phyloP scores from a whole-genome alignment of 495 filamentous ascomycete genomes.

The Hyaloscypha hepaticicola region DNA sequence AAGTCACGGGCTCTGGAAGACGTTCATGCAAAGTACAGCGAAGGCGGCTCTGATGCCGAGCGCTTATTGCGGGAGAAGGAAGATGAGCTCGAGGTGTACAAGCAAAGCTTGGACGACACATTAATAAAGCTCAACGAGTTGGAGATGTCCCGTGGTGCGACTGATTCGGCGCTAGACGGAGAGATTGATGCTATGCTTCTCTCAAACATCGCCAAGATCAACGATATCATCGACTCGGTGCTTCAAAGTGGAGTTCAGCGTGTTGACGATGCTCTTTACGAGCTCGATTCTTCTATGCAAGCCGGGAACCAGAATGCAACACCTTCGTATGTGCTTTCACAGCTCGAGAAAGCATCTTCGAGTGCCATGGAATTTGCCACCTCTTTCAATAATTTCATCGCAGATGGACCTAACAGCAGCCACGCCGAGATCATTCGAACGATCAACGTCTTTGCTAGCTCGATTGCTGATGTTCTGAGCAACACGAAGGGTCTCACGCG shows the following conservation, averaged over 20 bases:
- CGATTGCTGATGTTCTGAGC: conserved; percentile 88
- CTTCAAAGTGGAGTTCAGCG: conserved; percentile 90
- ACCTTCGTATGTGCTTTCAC: conserved; percentile 91
- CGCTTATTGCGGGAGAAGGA: conserved; percentile 85
- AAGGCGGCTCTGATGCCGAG: conserved; percentile 83
- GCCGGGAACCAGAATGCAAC: conserved; percentile 98
- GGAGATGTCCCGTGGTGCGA: conserved; percentile 63
- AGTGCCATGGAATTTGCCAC: conserved; percentile 96
- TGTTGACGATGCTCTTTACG: conserved; percentile 95
- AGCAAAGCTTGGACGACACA: conserved; percentile 95
- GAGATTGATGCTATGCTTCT: conserved; percentile 87
- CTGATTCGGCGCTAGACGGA: conserved; percentile 79
- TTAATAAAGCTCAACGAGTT: conserved; percentile 88
- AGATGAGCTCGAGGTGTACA: conserved; percentile 95
- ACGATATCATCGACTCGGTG: conserved; percentile 97
- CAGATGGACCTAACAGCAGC: conserved; percentile 90
- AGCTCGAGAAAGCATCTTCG: conserved; percentile 94
- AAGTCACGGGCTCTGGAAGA: conserved; percentile 92
- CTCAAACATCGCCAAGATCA: conserved; percentile 85
- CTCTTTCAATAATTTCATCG: conserved; percentile 96
- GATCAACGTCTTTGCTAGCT: conserved; percentile 82
- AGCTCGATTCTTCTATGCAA: conserved; percentile 96
- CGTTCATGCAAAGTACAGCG: conserved; percentile 67
- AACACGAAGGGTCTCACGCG: conserved; percentile 95
- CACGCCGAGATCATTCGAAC: conserved; percentile 92